Conservation (phyloP, 164 flowering plant species). For the Tinospora cordifolia region DNA sequence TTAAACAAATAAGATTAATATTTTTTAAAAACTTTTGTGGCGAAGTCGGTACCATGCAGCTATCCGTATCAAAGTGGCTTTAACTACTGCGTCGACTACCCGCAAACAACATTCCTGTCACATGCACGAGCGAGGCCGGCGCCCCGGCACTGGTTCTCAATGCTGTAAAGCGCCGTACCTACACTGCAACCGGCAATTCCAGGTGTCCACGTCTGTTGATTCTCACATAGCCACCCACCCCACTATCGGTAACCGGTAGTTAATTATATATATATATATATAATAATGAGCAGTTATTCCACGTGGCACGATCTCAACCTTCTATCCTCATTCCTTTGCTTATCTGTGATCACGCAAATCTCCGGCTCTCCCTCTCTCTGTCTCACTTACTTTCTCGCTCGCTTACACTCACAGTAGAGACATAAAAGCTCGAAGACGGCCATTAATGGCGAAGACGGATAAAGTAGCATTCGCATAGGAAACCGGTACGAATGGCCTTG, state of each 20-base stretch:
- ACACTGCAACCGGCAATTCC: too few relatives aligned
- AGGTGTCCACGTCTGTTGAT: not conserved
- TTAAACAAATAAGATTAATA: too few relatives aligned
- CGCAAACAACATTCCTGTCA: too few relatives aligned
- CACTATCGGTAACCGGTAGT: not conserved
- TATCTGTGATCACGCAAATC: not conserved
- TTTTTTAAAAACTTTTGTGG: too few relatives aligned
- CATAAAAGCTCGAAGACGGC: conserved; percentile 6
- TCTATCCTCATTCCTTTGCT: not conserved
- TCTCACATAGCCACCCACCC: not conserved
- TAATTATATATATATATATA: too few relatives aligned
- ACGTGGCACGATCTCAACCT: not conserved
- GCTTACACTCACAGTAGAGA: not conserved
- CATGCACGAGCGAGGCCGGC: too few relatives aligned
- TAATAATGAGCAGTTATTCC: too few relatives aligned
- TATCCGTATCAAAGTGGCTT: not conserved
- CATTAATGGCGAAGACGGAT: conserved; percentile 18
- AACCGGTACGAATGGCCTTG: not conserved
- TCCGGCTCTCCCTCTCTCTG: not conserved
- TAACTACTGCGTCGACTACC: too few relatives aligned
- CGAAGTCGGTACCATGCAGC: not conserved
- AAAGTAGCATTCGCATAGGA: not conserved
- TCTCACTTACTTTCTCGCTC: too few relatives aligned
- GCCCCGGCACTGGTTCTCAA: too few relatives aligned
- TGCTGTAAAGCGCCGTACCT: too few relatives aligned